A percentile compares a stretch with the other conserved stretches of the same genome.
Conservation (phyloP, 2,329 filamentous ascomycete species). For the Aureobasidium sp. region DNA sequence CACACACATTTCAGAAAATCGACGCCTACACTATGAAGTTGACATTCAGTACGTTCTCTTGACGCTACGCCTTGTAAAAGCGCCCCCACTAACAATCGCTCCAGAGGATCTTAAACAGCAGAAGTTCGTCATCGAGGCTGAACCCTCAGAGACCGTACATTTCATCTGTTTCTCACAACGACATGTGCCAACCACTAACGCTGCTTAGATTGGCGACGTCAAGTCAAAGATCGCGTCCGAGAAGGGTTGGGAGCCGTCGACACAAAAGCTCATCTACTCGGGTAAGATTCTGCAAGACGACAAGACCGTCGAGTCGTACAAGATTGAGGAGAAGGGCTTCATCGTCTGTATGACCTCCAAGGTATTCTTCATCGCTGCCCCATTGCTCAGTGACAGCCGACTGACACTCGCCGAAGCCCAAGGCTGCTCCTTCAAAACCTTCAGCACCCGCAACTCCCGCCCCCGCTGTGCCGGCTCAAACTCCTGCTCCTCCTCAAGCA, state of each 20-base stretch:
- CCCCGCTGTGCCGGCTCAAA: slow-evolving; percentile 35
- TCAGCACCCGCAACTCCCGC: slow-evolving; percentile 54
- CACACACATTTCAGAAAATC: neutral
- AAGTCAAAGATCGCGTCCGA: slow-evolving; percentile 89
- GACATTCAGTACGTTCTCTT: slow-evolving; percentile 54
- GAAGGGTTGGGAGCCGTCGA: slow-evolving; percentile 87
- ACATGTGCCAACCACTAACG: neutral
- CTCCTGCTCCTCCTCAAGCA: slow-evolving; percentile 54
- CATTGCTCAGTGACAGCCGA: slow-evolving; percentile 14
- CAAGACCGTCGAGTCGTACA: slow-evolving; percentile 92
- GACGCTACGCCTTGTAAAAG: neutral
- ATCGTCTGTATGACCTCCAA: slow-evolving; percentile 98
- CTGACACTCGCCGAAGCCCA: slow-evolving; percentile 51
- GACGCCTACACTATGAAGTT: slow-evolving; percentile 50
- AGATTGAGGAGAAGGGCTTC: slow-evolving; percentile 98
- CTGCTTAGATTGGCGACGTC: slow-evolving; percentile 69
- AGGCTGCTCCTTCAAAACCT: slow-evolving; percentile 50
- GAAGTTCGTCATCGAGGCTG: slow-evolving; percentile 93
- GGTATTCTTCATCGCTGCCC: slow-evolving; percentile 43
- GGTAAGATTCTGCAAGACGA: slow-evolving; percentile 98
- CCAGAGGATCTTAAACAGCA: slow-evolving; percentile 91
- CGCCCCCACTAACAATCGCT: neutral
- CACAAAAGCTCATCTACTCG: slow-evolving; percentile 96
- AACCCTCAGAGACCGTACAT: slow-evolving; percentile 83
- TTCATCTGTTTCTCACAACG: neutral